Evolutionary conservation across 2,329 filamentous ascomycete species (phyloP).

Genomic region (Colletotrichum coccodes): DNA sequence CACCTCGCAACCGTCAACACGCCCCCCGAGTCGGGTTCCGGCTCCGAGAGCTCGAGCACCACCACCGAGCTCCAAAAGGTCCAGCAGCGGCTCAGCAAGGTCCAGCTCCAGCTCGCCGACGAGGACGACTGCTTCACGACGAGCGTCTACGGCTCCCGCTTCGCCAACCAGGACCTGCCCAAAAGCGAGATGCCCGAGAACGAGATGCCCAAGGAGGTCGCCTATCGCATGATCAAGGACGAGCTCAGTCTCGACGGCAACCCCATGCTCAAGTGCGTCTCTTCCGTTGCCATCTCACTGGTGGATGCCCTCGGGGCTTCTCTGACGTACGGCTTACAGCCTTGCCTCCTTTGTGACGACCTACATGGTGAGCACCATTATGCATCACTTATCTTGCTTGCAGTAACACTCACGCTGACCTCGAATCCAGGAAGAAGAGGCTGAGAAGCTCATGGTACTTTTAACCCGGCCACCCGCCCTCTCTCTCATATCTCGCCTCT

Average conservation of each 20-base stretch:
- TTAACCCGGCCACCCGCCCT: not conserved
- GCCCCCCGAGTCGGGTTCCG: slow-evolving; percentile 20
- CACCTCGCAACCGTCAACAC: slow-evolving; percentile 29
- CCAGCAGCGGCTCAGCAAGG: slow-evolving; percentile 25
- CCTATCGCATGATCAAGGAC: slow-evolving; percentile 98
- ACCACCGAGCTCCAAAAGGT: slow-evolving; percentile 11
- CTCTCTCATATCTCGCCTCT: not conserved
- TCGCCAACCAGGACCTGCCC: slow-evolving; percentile 83
- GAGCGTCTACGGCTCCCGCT: slow-evolving; percentile 88
- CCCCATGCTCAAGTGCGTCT: slow-evolving; percentile 80
- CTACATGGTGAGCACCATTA: slow-evolving; percentile 77
- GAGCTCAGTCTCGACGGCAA: slow-evolving; percentile 92
- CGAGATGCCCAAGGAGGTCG: slow-evolving; percentile 91
- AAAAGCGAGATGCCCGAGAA: slow-evolving; percentile 86
- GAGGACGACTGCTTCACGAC: slow-evolving; percentile 72
- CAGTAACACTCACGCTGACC: slow-evolving; percentile 20
- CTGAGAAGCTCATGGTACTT: slow-evolving; percentile 86
- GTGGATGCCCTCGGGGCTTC: not conserved
- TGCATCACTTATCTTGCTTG: not conserved
- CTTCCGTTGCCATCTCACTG: not conserved
- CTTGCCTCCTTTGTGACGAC: slow-evolving; percentile 94
- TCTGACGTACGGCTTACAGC: slow-evolving; percentile 53
- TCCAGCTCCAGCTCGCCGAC: slow-evolving; percentile 54
- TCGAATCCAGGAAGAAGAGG: slow-evolving; percentile 80
- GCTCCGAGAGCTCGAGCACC: slow-evolving; percentile 16